A percentile compares a stretch with the other conserved stretches of the same genome.
phyloP scores from a whole-genome alignment of 1,139 yeast genomes.

The Yamadazyma spencermartinsiae region DNA sequence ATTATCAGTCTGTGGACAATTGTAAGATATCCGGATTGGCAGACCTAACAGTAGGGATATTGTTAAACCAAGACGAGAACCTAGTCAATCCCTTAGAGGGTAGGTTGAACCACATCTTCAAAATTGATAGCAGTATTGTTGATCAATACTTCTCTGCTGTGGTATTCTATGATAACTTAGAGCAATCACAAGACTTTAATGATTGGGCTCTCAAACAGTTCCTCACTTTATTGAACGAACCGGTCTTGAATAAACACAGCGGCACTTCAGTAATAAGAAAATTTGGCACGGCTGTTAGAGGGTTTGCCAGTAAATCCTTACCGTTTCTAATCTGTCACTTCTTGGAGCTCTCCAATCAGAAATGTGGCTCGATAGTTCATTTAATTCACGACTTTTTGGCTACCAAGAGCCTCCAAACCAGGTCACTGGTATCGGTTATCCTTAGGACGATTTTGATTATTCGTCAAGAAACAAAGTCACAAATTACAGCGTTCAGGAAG shows the following conservation, averaged over 20 bases:
- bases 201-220: background rate
- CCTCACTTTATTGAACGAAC: background rate
- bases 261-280: background rate
- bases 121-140: background rate
- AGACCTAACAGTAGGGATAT: constrained; percentile 9
- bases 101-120: constrained; percentile 1
- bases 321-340: constrained; percentile 8
- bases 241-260: background rate
- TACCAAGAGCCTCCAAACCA: constrained; percentile 4
- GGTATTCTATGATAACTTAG: background rate
- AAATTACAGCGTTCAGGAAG: constrained; percentile 28
- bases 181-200: background rate
- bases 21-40: constrained; percentile 5
- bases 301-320: constrained; percentile 3
- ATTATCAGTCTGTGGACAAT: constrained; percentile 2
- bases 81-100: background rate
- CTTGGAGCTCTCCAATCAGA: constrained; percentile 8
- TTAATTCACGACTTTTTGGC: constrained; percentile 7
- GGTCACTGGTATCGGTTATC: constrained; percentile 6
- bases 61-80: constrained; percentile 1
- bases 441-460: constrained; percentile 37
- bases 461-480: constrained; percentile 43
- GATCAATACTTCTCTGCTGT: background rate
- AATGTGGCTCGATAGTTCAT: constrained; percentile 1
- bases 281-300: background rate